phyloP scores from a whole-genome alignment of 768 basidiomycete species.

The button mushroom (Agaricus bisporus) region DNA sequence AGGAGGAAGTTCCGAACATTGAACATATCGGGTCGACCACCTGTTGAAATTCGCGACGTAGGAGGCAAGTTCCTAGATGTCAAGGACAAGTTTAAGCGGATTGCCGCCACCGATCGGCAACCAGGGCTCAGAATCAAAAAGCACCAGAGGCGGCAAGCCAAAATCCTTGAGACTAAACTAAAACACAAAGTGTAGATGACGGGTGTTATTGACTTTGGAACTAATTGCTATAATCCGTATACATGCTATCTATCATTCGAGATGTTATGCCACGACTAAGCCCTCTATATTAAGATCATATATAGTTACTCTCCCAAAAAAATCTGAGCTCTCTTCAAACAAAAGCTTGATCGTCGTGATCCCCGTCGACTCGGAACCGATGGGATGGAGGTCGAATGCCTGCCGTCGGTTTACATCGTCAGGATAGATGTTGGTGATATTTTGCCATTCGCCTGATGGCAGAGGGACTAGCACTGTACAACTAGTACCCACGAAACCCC shows the following conservation, averaged over 20 bases:
- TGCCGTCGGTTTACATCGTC: slow-evolving; percentile 77
- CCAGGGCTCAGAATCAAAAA: slow-evolving; percentile 23
- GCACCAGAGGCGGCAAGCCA: slow-evolving; percentile 17
- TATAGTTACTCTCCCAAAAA: slow-evolving; percentile 74
- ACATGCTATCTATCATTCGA: background rate
- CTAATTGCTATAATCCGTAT: no score
- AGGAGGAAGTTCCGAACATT: slow-evolving; percentile 31
- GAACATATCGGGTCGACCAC: slow-evolving; percentile 39
- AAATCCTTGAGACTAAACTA: background rate
- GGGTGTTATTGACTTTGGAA: background rate
- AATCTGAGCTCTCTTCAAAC: slow-evolving; percentile 80
- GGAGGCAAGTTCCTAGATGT: slow-evolving; percentile 64
- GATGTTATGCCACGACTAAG: slow-evolving; percentile 6
- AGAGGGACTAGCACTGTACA: slow-evolving; percentile 43
- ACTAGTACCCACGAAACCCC: slow-evolving; percentile 73
- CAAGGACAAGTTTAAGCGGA: slow-evolving; percentile 44
- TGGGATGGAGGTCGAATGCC: slow-evolving; percentile 46
- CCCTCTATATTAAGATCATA: slow-evolving; percentile 55
- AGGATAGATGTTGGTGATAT: slow-evolving; percentile 57
- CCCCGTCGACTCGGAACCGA: slow-evolving; percentile 21
- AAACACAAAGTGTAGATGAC: background rate
- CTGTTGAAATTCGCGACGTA: slow-evolving; percentile 67
- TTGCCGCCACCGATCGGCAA: slow-evolving; percentile 44
- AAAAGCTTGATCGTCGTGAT: slow-evolving; percentile 53
- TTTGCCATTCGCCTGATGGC: slow-evolving; percentile 39